phyloP scores from a whole-genome alignment of 345 rosid species.

The Populus nigra region DNA sequence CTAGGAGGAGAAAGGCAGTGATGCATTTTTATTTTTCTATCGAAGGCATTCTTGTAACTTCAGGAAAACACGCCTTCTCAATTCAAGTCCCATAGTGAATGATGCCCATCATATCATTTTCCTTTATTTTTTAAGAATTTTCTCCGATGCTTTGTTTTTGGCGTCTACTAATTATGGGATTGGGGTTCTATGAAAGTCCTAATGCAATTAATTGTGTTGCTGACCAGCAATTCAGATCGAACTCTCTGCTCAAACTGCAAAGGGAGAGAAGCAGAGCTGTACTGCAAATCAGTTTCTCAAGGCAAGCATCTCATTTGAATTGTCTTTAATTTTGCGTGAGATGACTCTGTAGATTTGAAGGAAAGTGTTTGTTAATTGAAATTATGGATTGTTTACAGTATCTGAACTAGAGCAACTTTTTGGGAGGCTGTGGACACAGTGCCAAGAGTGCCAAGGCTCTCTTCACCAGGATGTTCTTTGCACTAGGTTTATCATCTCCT shows the following conservation, averaged over 20 bases:
- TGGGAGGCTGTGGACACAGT: constrained; percentile 92
- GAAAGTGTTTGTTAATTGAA: neutral
- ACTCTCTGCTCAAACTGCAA: constrained; percentile 84
- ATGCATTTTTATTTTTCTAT: neutral
- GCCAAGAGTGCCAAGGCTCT: constrained; percentile 98
- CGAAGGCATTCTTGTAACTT: neutral
- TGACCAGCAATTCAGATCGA: constrained; percentile 48
- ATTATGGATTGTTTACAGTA: constrained; percentile 46
- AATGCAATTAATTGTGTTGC: constrained; percentile 5
- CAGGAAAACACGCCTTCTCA: neutral
- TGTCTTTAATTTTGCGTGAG: neutral
- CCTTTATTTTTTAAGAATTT: neutral
- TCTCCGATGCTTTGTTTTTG: neutral
- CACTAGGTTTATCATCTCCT: constrained; percentile 56
- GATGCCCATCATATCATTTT: neutral
- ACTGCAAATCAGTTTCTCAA: constrained; percentile 82
- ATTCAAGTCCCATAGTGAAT: neutral
- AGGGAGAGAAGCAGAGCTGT: constrained; percentile 92
- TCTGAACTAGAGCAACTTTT: constrained; percentile 78
- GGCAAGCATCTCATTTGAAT: constrained; percentile 39
- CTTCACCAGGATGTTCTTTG: constrained; percentile 99
- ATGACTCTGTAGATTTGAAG: neutral
- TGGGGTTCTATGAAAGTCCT: neutral
- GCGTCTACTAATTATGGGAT: neutral
- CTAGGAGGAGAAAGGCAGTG: neutral